A percentile compares a stretch with the other conserved stretches of the same genome.
phyloP scores from a whole-genome alignment of 108 stramenopile species.

The Pseudonitzschia multiseries region DNA sequence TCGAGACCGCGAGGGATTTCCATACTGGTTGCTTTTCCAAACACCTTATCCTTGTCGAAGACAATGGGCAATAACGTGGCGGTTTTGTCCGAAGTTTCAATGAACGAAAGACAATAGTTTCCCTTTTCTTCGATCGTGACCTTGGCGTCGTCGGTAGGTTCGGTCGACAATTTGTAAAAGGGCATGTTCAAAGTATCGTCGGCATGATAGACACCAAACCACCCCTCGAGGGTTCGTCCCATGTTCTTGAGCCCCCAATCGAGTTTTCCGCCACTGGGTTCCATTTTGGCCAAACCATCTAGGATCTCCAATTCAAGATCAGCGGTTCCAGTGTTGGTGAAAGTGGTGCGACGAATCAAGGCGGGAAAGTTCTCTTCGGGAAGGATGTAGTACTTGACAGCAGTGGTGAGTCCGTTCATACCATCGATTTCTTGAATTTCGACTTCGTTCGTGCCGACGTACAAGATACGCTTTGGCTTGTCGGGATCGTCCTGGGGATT shows the following conservation, averaged over 20 bases:
- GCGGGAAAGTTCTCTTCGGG: conserved; percentile 89
- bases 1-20: conserved; percentile 61
- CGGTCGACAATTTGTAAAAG: conserved; percentile 91
- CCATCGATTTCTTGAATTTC: conserved; percentile 86
- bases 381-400: conserved; percentile 84
- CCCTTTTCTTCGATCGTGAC: conserved; percentile 88
- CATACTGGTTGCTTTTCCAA: conserved; percentile 81
- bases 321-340: conserved; percentile 75
- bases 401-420: conserved; percentile 68
- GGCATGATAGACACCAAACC: conserved; percentile 95
- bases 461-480: conserved; percentile 86
- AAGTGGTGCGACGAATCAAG: conserved; percentile 81
- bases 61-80: conserved; percentile 82
- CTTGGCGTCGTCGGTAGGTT: conserved; percentile 82
- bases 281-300: conserved; percentile 90
- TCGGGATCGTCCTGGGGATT: conserved; percentile 45
- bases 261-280: conserved; percentile 80
- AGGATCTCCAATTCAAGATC: conserved; percentile 71
- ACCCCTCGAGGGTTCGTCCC: conserved; percentile 95
- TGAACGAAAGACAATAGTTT: conserved; percentile 87
- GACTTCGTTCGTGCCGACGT: conserved; percentile 91
- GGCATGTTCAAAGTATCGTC: conserved; percentile 80
- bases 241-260: conserved; percentile 86
- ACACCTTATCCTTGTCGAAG: conserved; percentile 89
- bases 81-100: conserved; percentile 56